Percentiles rank a stretch among this genome's conserved stretches.
Conservation (phyloP, 345 rosid species). For the Mangifera indica region DNA sequence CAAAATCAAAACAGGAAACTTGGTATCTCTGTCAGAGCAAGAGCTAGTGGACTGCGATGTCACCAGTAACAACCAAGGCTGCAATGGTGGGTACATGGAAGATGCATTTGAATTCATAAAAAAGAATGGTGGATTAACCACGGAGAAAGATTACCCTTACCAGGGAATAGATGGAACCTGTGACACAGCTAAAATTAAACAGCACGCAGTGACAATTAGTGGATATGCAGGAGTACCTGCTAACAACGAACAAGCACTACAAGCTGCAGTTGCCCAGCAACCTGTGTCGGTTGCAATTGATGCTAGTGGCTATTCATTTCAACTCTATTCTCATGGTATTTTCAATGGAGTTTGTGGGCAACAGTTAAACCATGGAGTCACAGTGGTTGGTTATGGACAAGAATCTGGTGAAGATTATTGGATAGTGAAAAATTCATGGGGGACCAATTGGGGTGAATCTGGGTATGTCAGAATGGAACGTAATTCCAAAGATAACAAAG, state of each 20-base stretch:
- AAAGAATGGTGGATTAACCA: constrained; percentile 57
- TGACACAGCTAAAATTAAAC: constrained; percentile 32
- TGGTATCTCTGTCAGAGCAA: constrained; percentile 76
- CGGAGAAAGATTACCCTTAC: constrained; percentile 63
- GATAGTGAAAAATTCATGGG: constrained; percentile 95
- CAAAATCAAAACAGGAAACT: constrained; percentile 60
- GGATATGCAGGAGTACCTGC: constrained; percentile 42
- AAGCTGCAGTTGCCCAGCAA: constrained; percentile 58
- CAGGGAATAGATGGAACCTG: constrained; percentile 43
- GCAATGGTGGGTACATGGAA: constrained; percentile 81
- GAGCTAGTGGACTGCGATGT: constrained; percentile 79
- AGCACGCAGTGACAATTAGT: constrained; percentile 44
- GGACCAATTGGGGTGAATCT: constrained; percentile 77
- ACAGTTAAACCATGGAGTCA: constrained; percentile 73
- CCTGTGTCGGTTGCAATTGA: constrained; percentile 88
- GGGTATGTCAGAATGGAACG: constrained; percentile 73
- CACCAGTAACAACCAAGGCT: constrained; percentile 42
- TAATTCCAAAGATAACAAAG: constrained; percentile 29
- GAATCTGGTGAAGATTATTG: constrained; percentile 49
- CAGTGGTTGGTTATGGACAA: constrained; percentile 74
- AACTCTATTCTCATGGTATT: constrained; percentile 65
- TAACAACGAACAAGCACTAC: constrained; percentile 51
- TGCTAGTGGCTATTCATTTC: constrained; percentile 60
- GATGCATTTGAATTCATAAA: constrained; percentile 54
- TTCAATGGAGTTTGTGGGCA: constrained; percentile 59